These are phyloP conservation scores for Cytidiella melzeri DNA, from an alignment of 768 basidiomycete genomes.

Conservation along the genomic window DNA sequence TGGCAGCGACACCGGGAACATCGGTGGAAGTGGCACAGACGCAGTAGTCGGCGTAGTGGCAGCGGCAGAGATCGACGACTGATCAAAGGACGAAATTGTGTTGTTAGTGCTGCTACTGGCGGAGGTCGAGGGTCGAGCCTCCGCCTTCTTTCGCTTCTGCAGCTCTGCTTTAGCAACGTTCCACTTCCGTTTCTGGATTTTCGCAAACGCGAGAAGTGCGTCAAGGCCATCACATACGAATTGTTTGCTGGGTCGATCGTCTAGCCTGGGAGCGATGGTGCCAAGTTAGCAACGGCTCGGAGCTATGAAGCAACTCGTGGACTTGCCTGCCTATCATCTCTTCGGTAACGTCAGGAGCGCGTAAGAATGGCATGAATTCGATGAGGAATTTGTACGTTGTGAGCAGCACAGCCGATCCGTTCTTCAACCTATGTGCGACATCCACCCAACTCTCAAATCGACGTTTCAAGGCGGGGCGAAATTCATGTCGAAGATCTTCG, in stretches of 20 bases:
- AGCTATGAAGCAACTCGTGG: neutral
- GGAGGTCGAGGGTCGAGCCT: neutral
- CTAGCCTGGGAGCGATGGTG: constrained; percentile 32
- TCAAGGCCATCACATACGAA: constrained; percentile 49
- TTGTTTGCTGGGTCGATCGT: constrained; percentile 47
- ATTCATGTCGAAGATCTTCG: constrained; percentile 57
- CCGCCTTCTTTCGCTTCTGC: constrained; percentile 1
- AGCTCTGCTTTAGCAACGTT: constrained; percentile 12
- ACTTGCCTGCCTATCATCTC: constrained; percentile 52
- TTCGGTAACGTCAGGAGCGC: constrained; percentile 42
- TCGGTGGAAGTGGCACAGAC: neutral
- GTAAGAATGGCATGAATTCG: constrained; percentile 53
- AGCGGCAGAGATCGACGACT: neutral
- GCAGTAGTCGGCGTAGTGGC: neutral
- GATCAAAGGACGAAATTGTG: neutral
- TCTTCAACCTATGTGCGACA: constrained; percentile 33
- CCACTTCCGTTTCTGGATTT: constrained; percentile 40
- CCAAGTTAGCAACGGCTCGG: neutral
- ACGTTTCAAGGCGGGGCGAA: constrained; percentile 48
- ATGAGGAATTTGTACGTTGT: constrained; percentile 40
- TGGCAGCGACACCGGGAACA: too few species aligned
- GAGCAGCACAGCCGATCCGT: constrained; percentile 29
- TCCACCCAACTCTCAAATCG: constrained; percentile 55
- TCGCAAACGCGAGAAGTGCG: constrained; percentile 41
- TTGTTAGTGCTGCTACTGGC: neutral